phyloP scores from a whole-genome alignment of 257 asterid species.

The Catharanthus roseus region DNA sequence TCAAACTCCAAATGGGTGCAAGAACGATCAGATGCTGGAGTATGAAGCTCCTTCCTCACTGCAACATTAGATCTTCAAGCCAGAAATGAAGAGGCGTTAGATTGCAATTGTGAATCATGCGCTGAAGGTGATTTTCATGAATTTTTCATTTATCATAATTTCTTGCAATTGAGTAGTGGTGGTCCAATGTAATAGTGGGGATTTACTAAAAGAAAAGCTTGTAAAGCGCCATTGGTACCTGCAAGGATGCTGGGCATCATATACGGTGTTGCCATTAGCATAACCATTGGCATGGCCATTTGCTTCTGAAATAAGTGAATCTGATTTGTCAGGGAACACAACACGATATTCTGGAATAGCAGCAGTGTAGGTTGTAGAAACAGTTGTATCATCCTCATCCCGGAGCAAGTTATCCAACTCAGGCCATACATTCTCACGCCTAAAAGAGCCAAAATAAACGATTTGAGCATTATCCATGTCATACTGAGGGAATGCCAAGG shows the following conservation, averaged over 20 bases:
- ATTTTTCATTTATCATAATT: too few species aligned
- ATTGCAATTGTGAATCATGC: constrained; percentile 1
- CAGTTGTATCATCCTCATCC: constrained; percentile 59
- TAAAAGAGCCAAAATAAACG: constrained; percentile 17
- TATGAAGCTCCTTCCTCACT: constrained; percentile 85
- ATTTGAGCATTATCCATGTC: background rate
- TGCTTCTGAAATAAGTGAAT: constrained; percentile 30
- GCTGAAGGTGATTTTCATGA: background rate
- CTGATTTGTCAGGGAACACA: constrained; percentile 54
- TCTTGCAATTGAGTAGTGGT: background rate
- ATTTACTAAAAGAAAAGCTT: constrained; percentile 3
- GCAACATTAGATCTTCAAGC: constrained; percentile 69
- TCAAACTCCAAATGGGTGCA: constrained; percentile 97
- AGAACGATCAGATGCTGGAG: constrained; percentile 89
- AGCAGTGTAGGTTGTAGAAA: constrained; percentile 89
- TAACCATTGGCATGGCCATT: constrained; percentile 43
- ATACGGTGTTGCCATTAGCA: constrained; percentile 49
- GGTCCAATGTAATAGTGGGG: background rate
- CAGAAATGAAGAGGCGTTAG: constrained; percentile 15
- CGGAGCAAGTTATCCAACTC: constrained; percentile 76
- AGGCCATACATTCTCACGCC: constrained; percentile 94
- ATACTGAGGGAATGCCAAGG: too few species aligned
- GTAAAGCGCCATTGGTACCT: constrained; percentile 35
- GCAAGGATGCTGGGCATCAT: constrained; percentile 95
- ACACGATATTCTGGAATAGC: constrained; percentile 86